Evolutionary conservation across 129 eudicot genomes (phyloP).

Genomic region (Cynara cardunculus): DNA sequence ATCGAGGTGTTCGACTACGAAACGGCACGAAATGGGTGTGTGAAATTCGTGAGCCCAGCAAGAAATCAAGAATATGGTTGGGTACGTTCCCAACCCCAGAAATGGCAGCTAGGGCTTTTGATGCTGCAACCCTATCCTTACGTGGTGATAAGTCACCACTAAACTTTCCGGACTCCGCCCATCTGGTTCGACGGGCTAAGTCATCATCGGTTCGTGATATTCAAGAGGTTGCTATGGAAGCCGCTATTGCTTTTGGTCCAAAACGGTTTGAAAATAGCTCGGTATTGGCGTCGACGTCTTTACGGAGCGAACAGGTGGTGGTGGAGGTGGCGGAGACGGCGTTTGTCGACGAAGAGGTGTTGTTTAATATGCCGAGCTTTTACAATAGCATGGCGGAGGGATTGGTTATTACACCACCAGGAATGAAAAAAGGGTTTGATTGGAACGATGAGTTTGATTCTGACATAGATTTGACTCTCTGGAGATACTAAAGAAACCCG

Average conservation of each 20-base stretch:
- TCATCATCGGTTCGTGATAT: slow-evolving; percentile 31
- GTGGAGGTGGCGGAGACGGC: background rate
- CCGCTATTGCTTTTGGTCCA: slow-evolving; percentile 12
- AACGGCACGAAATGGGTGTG: slow-evolving; percentile 42
- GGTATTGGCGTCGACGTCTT: background rate
- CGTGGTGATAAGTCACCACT: slow-evolving; percentile 31
- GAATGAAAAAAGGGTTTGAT: slow-evolving; percentile 32
- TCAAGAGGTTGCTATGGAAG: slow-evolving; percentile 28
- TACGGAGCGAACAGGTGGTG: background rate
- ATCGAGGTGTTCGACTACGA: slow-evolving; percentile 33
- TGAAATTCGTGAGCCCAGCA: slow-evolving; percentile 41
- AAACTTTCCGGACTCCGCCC: slow-evolving; percentile 28
- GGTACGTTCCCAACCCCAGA: slow-evolving; percentile 48
- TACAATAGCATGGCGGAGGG: slow-evolving; percentile 40
- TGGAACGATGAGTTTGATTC: slow-evolving; percentile 28
- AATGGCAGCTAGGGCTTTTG: slow-evolving; percentile 49
- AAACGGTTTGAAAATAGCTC: background rate
- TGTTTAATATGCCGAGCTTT: slow-evolving; percentile 37
- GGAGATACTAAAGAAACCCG: slow-evolving; percentile 3
- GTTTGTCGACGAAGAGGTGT: slow-evolving; percentile 35
- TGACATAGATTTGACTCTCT: slow-evolving; percentile 21
- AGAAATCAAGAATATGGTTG: slow-evolving; percentile 41
- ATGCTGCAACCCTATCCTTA: slow-evolving; percentile 34
- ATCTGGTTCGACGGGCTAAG: slow-evolving; percentile 23
- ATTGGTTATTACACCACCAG: slow-evolving; percentile 39